Evolutionary conservation across 768 basidiomycete genomes (phyloP).

Genomic region (Termitomyces sp.): DNA sequence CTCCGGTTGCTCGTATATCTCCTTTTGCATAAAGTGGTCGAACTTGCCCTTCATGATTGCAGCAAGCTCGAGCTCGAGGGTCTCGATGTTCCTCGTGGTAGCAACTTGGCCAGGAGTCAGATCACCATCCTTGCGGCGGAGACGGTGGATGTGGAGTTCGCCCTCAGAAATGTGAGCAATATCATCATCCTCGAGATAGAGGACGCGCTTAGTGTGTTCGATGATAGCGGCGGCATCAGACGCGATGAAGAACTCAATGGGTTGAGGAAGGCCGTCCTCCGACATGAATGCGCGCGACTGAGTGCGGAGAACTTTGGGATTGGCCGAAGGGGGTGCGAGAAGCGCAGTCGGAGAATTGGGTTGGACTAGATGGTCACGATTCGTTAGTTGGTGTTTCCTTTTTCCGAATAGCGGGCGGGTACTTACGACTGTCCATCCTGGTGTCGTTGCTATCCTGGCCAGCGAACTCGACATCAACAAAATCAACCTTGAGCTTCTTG

Average conservation of each 20-base stretch:
- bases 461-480: slow-evolving; percentile 96
- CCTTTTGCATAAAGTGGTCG: slow-evolving; percentile 99
- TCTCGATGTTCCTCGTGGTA: slow-evolving; percentile 92
- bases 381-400: slow-evolving; percentile 6
- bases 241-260: slow-evolving; percentile 99
- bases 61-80: slow-evolving; percentile 97
- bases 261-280: slow-evolving; percentile 96
- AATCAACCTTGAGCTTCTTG: slow-evolving; percentile 99
- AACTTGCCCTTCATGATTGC: slow-evolving; percentile 99
- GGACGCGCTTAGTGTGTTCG: slow-evolving; percentile 98
- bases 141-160: slow-evolving; percentile 97
- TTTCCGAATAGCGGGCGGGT: not conserved
- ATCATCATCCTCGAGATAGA: slow-evolving; percentile 98
- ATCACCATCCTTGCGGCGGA: slow-evolving; percentile 79
- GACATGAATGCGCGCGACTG: slow-evolving; percentile 98
- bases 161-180: slow-evolving; percentile 97
- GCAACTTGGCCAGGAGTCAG: slow-evolving; percentile 59
- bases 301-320: slow-evolving; percentile 83
- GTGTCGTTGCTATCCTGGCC: slow-evolving; percentile 58
- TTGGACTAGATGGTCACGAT: slow-evolving; percentile 31
- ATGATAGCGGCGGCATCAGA: slow-evolving; percentile 96
- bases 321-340: slow-evolving; percentile 63
- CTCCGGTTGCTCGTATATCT: slow-evolving; percentile 98
- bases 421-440: slow-evolving; percentile 41
- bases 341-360: slow-evolving; percentile 54